Evolutionary conservation across 306 rosid species (phyloP).

Genomic region (Cucurbita pepo): DNA sequence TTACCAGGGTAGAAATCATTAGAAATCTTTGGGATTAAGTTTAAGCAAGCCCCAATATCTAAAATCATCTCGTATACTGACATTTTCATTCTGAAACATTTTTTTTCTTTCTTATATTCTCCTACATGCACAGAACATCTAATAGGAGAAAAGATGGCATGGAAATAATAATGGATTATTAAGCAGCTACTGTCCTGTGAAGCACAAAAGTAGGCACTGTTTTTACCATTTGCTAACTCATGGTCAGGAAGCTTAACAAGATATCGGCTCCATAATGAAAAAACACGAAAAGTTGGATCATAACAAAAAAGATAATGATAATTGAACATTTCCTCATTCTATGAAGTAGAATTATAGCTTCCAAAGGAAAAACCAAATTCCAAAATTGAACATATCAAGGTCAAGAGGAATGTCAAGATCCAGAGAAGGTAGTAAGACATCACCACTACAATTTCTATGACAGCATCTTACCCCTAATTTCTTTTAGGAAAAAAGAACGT

Average conservation of each 20-base stretch:
- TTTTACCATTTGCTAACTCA: not conserved
- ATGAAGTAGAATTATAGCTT: not conserved
- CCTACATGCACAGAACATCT: not conserved
- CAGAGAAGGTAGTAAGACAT: not conserved
- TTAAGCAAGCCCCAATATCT: not conserved
- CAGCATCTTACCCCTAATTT: not conserved
- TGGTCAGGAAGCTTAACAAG: not conserved
- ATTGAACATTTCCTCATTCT: not conserved
- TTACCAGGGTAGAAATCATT: not conserved
- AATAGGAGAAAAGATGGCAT: not conserved
- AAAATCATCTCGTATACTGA: not conserved
- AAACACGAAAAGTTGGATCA: not conserved
- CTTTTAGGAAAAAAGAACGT: not conserved
- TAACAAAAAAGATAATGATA: too few relatives aligned
- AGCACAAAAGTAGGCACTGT: not conserved
- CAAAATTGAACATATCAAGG: not conserved
- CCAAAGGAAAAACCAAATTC: not conserved
- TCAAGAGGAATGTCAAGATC: not conserved
- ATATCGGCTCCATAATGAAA: not conserved
- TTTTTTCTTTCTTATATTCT: not conserved
- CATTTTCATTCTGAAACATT: not conserved
- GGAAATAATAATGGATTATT: not conserved
- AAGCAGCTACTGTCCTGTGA: not conserved
- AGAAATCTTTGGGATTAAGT: not conserved
- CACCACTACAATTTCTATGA: not conserved